phyloP scores from a whole-genome alignment of 768 basidiomycete genomes.

The Psilocybe azurescens region DNA sequence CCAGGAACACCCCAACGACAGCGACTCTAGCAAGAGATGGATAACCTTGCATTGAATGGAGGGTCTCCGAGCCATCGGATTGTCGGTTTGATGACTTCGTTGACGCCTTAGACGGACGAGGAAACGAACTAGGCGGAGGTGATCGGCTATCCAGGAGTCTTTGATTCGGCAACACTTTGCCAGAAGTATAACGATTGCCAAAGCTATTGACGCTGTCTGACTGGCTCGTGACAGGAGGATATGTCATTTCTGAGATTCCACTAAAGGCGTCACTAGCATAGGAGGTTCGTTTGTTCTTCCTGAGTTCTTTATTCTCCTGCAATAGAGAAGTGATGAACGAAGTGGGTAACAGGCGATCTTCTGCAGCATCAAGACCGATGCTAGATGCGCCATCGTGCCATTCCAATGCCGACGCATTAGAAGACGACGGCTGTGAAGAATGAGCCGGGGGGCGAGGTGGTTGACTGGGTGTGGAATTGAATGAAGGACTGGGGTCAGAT shows the following conservation, averaged over 20 bases:
- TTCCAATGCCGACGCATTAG: conserved; percentile 46
- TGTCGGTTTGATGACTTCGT: conserved; percentile 25
- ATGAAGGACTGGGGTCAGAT: conserved; percentile 19
- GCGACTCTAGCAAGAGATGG: conserved; percentile 30
- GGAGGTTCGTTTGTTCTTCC: conserved; percentile 34
- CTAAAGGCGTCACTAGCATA: conserved; percentile 48
- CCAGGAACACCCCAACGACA: conserved; percentile 24
- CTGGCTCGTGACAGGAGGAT: conserved; percentile 45
- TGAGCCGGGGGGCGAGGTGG: background rate
- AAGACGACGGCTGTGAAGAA: conserved; percentile 20
- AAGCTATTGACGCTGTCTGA: conserved; percentile 15
- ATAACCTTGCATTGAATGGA: conserved; percentile 38
- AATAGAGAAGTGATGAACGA: conserved; percentile 66
- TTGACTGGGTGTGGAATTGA: background rate
- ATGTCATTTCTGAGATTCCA: conserved; percentile 60
- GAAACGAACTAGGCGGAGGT: conserved; percentile 40
- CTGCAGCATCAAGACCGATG: conserved; percentile 59
- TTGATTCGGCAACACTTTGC: conserved; percentile 5
- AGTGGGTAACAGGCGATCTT: conserved; percentile 63
- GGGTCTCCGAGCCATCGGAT: conserved; percentile 45
- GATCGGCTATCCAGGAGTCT: conserved; percentile 21
- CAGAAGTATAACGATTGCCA: conserved; percentile 7
- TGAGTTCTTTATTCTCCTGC: conserved; percentile 43
- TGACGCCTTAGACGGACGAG: conserved; percentile 30
- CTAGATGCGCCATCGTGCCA: conserved; percentile 69